A percentile compares a stretch with the other conserved stretches of the same genome.
Conservation (phyloP, 1,139 yeast species). For the Sugiyamaella novakii region DNA sequence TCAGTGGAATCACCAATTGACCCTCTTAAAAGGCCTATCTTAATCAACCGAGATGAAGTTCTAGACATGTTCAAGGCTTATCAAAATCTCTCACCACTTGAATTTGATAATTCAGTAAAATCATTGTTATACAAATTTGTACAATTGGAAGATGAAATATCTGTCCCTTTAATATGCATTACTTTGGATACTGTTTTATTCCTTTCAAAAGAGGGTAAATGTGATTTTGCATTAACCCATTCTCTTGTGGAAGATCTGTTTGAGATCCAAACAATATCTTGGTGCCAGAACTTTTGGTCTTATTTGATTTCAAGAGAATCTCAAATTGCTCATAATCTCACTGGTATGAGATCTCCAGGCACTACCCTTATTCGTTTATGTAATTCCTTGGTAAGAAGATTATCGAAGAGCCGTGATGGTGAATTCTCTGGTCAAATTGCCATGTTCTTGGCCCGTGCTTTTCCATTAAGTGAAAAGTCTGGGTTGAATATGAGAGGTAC, state of each 20-base stretch:
- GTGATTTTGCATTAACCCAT: conserved; percentile 35
- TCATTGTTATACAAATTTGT: conserved; percentile 12
- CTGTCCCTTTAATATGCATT: conserved; percentile 16
- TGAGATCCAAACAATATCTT: conserved; percentile 42
- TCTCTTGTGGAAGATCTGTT: conserved; percentile 42
- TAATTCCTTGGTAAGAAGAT: conserved; percentile 42
- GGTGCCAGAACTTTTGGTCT: conserved; percentile 44
- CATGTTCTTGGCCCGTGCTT: conserved; percentile 44
- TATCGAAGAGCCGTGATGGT: conserved; percentile 43
- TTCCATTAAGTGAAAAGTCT: conserved; percentile 44
- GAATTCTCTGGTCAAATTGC: conserved; percentile 44
- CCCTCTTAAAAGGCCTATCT: background rate
- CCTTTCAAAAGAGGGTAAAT: conserved; percentile 25
- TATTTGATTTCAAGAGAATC: conserved; percentile 40
- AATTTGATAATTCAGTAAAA: conserved; percentile 11
- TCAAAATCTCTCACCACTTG: background rate
- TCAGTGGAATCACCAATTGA: conserved; percentile 5
- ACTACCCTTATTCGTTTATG: conserved; percentile 44
- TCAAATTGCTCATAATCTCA: conserved; percentile 35
- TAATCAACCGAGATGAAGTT: background rate
- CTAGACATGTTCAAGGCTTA: conserved; percentile 3
- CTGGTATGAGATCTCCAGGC: conserved; percentile 43
- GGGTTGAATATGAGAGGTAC: conserved; percentile 45
- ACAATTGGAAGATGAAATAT: conserved; percentile 5
- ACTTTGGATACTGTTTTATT: conserved; percentile 28